Evolutionary conservation across 1,139 yeast species (phyloP).

Genomic region (Candida pseudocylindracea): DNA sequence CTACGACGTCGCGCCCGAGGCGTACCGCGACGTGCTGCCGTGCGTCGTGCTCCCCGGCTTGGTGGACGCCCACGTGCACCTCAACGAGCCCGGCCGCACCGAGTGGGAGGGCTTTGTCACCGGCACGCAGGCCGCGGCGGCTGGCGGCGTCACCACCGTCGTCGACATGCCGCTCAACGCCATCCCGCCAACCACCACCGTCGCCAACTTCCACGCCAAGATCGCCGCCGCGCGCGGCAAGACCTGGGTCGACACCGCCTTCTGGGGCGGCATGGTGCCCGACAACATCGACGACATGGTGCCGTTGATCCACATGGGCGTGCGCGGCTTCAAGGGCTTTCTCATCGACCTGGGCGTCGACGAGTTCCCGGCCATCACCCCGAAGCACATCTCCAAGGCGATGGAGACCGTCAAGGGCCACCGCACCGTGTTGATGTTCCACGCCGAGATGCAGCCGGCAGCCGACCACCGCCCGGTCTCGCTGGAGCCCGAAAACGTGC

Average conservation of each 20-base stretch:
- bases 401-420: constrained; percentile 35
- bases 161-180: constrained; percentile 94
- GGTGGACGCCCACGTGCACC: constrained; percentile 50
- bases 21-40: constrained; percentile 37
- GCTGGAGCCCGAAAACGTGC: constrained; percentile 6
- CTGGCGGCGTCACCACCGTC: constrained; percentile 88
- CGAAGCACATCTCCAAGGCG: constrained; percentile 39
- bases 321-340: constrained; percentile 82
- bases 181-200: constrained; percentile 81
- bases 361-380: constrained; percentile 69
- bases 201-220: constrained; percentile 52
- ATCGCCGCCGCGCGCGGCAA: constrained; percentile 59
- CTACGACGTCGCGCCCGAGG: constrained; percentile 18
- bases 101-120: constrained; percentile 6
- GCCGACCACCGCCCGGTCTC: constrained; percentile 8
- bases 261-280: constrained; percentile 92
- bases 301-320: constrained; percentile 67
- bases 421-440: constrained; percentile 69
- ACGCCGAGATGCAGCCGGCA: constrained; percentile 62
- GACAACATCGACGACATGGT: constrained; percentile 42
- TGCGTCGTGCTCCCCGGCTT: constrained; percentile 64
- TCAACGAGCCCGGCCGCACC: constrained; percentile 5
- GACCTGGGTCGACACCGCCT: constrained; percentile 85
- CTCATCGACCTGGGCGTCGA: constrained; percentile 84
- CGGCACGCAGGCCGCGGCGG: constrained; percentile 5